A percentile compares a stretch with the other conserved stretches of the same genome.
phyloP scores from a whole-genome alignment of 805 yeast species.

The Kluyveromyces dobzhanskii region DNA sequence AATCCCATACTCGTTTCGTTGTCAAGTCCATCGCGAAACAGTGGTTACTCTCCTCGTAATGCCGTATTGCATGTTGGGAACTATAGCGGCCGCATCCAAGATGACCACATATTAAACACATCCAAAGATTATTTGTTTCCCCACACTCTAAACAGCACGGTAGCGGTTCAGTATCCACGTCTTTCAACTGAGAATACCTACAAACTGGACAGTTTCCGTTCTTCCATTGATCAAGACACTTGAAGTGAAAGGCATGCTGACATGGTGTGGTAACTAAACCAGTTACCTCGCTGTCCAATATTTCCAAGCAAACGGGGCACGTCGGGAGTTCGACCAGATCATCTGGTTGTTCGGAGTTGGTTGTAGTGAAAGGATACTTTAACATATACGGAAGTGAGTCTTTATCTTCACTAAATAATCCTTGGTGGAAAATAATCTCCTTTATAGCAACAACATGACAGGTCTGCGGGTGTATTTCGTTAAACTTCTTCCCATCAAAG shows the following conservation, averaged over 20 bases:
- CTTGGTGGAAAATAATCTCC: conserved; percentile 39
- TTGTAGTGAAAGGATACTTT: conserved; percentile 61
- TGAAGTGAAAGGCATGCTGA: conserved; percentile 89
- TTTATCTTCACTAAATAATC: conserved; percentile 13
- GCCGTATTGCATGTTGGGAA: conserved; percentile 77
- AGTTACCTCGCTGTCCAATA: conserved; percentile 73
- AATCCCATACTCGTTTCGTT: conserved; percentile 90
- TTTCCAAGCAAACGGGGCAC: conserved; percentile 86
- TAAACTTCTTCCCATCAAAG: conserved; percentile 69
- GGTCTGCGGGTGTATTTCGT: conserved; percentile 80
- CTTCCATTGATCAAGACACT: conserved; percentile 79
- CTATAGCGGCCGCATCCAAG: conserved; percentile 90
- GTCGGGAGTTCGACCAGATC: conserved; percentile 64
- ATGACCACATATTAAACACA: conserved; percentile 83
- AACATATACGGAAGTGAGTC: conserved; percentile 54
- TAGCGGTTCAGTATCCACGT: conserved; percentile 8
- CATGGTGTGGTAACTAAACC: conserved; percentile 85
- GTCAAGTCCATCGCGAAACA: conserved; percentile 84
- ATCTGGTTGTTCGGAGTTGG: conserved; percentile 10
- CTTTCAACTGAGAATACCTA: conserved; percentile 51
- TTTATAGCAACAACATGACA: conserved; percentile 73
- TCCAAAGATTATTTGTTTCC: conserved; percentile 63
- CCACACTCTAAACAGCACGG: conserved; percentile 48
- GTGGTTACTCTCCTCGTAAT: conserved; percentile 68
- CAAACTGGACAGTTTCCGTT: conserved; percentile 91